Evolutionary conservation across 208 protist genomes (phyloP), one percentile per base, ranked within the genome.

Genomic region (Leishmania guyanensis): DNA sequence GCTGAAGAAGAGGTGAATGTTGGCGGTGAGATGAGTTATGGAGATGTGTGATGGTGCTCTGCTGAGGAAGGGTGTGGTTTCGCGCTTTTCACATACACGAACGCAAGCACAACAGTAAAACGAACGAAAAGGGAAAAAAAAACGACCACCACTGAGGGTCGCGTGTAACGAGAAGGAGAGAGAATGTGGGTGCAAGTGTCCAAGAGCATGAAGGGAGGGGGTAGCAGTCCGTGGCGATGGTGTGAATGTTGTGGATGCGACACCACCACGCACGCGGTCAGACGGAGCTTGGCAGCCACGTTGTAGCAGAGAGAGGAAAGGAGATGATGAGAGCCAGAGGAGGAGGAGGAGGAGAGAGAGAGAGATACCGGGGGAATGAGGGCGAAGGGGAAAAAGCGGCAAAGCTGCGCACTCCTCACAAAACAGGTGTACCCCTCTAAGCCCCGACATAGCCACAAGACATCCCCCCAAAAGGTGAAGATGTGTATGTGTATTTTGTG

Each of bases 281-380:
- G 58, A 64, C 29, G 26, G 58, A 64, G 58, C 58, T 16, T 10
- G 26, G 29, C 66, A 72, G 20, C 66, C 2, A 48, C 6, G 22
- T n/a, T 72, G 66, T 72, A 22, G 26, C 58, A n/a, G 29, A 65
- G 73, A 77, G 33, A 26, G 65, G 54, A 66, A 83, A 26, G n/a
- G 33, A 43, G 16, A 22, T 12, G 56, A 46, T 16, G 48, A n/a
- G 36, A 53, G 50, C 3, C 53, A 20, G 8, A 64, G 48, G 46
- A 33, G 16, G 17, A 71, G 39, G 20, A 72, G 33, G 20, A 10
- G 5, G 39, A 72, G n/a, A 29, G 64, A 29, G 26, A 9, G 62
- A 33, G 22, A 66, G 62, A 66, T 26, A 66, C 9, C 6, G 62
- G 36, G 64, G 33, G 39, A 16, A 50, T 5, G 39, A 22, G n/a